Percentiles rank a stretch among this genome's conserved stretches.
Evolutionary conservation across 2,329 filamentous ascomycete genomes (phyloP).

Genomic region (Alternaria panax): DNA sequence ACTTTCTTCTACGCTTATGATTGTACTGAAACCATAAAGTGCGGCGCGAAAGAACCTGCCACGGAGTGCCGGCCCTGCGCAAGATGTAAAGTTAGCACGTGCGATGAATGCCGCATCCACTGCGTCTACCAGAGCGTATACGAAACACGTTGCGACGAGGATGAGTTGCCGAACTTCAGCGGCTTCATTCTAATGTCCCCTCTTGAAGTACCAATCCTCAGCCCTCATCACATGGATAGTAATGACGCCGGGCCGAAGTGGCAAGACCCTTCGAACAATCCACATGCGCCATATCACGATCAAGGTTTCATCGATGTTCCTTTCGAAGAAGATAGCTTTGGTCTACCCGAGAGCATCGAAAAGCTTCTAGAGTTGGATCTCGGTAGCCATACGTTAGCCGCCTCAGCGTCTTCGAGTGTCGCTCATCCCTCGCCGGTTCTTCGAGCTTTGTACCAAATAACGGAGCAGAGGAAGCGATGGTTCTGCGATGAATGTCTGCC

Average conservation of each 20-base stretch:
- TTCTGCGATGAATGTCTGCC: constrained; percentile 16
- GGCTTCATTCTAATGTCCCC: constrained; percentile 39
- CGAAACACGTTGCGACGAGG: constrained; percentile 30
- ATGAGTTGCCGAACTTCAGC: constrained; percentile 42
- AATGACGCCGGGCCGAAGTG: constrained; percentile 8
- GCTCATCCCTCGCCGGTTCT: constrained; percentile 37
- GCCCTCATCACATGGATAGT: constrained; percentile 32
- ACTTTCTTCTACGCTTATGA: constrained; percentile 30
- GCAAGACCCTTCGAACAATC: constrained; percentile 16
- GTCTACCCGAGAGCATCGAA: constrained; percentile 33
- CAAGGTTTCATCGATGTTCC: constrained; percentile 43
- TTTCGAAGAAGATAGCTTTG: constrained; percentile 25
- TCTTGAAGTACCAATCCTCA: constrained; percentile 39
- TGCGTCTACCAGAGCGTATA: constrained; percentile 45
- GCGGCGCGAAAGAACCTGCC: constrained; percentile 18
- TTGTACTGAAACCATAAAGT: constrained; percentile 34
- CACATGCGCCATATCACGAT: constrained; percentile 36
- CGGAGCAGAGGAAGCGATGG: constrained; percentile 29
- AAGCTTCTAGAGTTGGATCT: constrained; percentile 38
- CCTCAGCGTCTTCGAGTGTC: constrained; percentile 29
- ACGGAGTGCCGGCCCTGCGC: constrained; percentile 36
- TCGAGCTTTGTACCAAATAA: constrained; percentile 31
- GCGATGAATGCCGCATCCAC: constrained; percentile 47
- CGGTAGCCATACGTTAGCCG: constrained; percentile 23
- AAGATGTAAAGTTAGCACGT: constrained; percentile 40